Percentiles rank a stretch among this genome's conserved stretches.
Conservation (phyloP, 768 basidiomycete genomes). For the Strobilomyces echinocephalus region DNA sequence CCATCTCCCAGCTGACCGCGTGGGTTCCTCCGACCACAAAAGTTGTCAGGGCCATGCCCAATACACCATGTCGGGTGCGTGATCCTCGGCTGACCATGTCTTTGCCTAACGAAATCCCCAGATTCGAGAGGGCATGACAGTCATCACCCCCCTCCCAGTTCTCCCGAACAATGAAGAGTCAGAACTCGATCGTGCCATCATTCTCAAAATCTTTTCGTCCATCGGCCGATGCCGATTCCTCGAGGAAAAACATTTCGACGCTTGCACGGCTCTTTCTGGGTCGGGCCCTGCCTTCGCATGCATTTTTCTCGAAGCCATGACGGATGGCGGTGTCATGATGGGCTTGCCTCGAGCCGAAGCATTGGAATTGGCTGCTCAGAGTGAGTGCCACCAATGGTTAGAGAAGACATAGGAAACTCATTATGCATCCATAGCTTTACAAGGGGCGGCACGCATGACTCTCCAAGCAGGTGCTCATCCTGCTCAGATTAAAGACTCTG, state of each 20-base stretch:
- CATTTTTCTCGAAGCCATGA: constrained; percentile 96
- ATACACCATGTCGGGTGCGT: constrained; percentile 89
- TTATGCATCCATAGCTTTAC: constrained; percentile 57
- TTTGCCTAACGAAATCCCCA: constrained; percentile 28
- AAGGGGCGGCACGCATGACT: constrained; percentile 95
- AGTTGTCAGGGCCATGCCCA: constrained; percentile 96
- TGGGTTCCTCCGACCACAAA: constrained; percentile 77
- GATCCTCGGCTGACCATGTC: not conserved
- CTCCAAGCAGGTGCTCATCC: constrained; percentile 87
- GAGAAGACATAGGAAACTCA: not conserved
- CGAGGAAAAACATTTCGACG: constrained; percentile 98
- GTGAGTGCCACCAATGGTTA: constrained; percentile 40
- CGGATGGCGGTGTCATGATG: constrained; percentile 99
- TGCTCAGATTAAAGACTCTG: constrained; percentile 94
- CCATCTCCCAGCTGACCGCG: constrained; percentile 68
- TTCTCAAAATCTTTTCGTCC: constrained; percentile 93
- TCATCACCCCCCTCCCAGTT: constrained; percentile 69
- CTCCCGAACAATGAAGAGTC: constrained; percentile 35
- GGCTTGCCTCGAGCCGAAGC: constrained; percentile 92
- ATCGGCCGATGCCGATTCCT: constrained; percentile 95
- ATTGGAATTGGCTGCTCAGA: constrained; percentile 91
- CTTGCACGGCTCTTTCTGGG: constrained; percentile 93
- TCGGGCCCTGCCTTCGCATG: constrained; percentile 97
- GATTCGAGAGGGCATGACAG: constrained; percentile 99
- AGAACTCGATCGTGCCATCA: constrained; percentile 65